Evolutionary conservation across 176 grass and related monocot species (phyloP).

Genomic region (Cenchrus fungigraminus): DNA sequence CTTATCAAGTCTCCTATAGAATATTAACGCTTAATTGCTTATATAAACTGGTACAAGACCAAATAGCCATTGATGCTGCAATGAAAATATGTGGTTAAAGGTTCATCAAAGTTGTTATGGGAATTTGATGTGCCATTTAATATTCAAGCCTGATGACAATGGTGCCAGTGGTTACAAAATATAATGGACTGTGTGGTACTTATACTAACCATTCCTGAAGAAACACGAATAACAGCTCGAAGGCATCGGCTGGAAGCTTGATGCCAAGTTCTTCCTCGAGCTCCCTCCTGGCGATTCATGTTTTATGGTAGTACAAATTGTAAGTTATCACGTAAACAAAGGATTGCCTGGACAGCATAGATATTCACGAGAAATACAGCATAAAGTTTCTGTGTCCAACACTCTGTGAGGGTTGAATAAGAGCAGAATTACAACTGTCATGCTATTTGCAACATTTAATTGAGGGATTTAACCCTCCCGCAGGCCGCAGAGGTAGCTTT

Average conservation of each 20-base stretch:
- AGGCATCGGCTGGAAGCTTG: conserved; percentile 87
- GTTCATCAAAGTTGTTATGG: conserved; percentile 4
- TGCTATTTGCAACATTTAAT: not conserved
- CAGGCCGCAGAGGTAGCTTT: not conserved
- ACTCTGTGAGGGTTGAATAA: not conserved
- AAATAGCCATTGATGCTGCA: not conserved
- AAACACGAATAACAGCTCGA: conserved; percentile 82
- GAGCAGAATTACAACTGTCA: not conserved
- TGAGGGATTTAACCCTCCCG: not conserved
- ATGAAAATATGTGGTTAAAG: not conserved
- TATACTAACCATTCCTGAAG: conserved; percentile 76
- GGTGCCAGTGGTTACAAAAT: conserved; percentile 8
- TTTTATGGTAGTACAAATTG: conserved; percentile 12
- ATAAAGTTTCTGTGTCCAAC: conserved; percentile 1
- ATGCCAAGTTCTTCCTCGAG: conserved; percentile 91
- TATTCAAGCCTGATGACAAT: conserved; percentile 4
- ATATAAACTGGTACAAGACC: not conserved
- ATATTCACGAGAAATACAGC: not conserved
- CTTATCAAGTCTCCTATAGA: not conserved
- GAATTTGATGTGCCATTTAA: conserved; percentile 30
- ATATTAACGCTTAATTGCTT: not conserved
- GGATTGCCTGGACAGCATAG: not conserved
- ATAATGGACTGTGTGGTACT: conserved; percentile 2
- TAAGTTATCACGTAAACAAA: not conserved
- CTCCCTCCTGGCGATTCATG: conserved; percentile 75